These are phyloP conservation scores for Triangularia setosa DNA, from an alignment of 2,329 filamentous ascomycete genomes.

Conservation along the genomic window DNA sequence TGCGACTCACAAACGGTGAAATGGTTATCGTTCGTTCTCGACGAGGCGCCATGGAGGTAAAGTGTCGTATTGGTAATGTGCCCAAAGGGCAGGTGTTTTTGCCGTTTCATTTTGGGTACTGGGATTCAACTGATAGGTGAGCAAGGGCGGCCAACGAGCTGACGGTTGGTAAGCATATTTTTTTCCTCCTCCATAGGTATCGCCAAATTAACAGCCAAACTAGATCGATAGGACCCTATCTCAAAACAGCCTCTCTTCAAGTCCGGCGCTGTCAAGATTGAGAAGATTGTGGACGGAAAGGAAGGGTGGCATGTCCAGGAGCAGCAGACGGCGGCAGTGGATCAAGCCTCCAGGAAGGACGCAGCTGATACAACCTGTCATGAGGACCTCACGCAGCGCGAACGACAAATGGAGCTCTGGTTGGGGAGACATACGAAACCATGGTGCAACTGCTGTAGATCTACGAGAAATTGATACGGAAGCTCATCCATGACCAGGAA, in stretches of 20 bases:
- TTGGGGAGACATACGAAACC: conserved; percentile 32
- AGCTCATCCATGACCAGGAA: conserved; percentile 30
- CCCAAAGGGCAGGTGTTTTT: conserved; percentile 34
- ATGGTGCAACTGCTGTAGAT: conserved; percentile 26
- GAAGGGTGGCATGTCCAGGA: conserved; percentile 19
- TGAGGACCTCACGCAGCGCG: conserved; percentile 18
- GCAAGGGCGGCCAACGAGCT: conserved; percentile 36
- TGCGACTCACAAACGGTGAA: conserved; percentile 29
- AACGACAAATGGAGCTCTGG: conserved; percentile 32
- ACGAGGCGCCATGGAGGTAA: conserved; percentile 31
- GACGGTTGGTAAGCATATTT: conserved; percentile 29
- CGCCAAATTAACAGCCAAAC: not conserved
- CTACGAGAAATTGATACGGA: conserved; percentile 27
- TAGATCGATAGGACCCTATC: conserved; percentile 30
- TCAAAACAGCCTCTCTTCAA: conserved; percentile 38
- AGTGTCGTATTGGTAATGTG: conserved; percentile 29
- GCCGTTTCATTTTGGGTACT: conserved; percentile 39
- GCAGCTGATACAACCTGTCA: not conserved
- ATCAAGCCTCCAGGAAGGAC: conserved; percentile 13
- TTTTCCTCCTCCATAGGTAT: too few relatives aligned
- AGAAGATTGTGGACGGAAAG: conserved; percentile 24
- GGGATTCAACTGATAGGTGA: conserved; percentile 31
- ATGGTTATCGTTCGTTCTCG: conserved; percentile 31
- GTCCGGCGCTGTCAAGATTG: conserved; percentile 33
- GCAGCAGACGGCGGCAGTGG: conserved; percentile 26